These are phyloP conservation scores for Pseudonectria foliicola DNA, from an alignment of 2,329 filamentous ascomycete species.

Conservation along the genomic window DNA sequence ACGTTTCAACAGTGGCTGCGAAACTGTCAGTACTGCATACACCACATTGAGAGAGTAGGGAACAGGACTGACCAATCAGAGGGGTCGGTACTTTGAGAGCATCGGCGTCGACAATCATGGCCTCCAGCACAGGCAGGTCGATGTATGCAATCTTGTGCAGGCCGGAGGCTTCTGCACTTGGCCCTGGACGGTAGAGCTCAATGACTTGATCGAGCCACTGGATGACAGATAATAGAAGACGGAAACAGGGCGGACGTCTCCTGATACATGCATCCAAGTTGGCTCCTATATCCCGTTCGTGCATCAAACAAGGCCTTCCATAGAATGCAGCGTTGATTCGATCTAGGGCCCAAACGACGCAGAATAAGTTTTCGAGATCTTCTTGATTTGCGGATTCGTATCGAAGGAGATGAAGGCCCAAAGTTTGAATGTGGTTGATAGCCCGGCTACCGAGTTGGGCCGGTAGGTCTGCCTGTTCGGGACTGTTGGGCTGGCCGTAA, in stretches of 20 bases:
- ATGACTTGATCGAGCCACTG: constrained; percentile 52
- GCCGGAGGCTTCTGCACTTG: constrained; percentile 32
- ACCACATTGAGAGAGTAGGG: neutral
- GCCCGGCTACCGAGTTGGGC: constrained; percentile 47
- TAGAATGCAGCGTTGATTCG: constrained; percentile 53
- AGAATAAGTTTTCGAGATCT: constrained; percentile 45
- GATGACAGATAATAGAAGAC: constrained; percentile 48
- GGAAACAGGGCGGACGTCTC: constrained; percentile 47
- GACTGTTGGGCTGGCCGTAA: constrained; percentile 49
- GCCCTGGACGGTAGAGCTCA: constrained; percentile 50
- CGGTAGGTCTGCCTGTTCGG: constrained; percentile 48
- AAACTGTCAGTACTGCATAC: constrained; percentile 12
- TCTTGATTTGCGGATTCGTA: constrained; percentile 33
- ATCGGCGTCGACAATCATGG: constrained; percentile 48
- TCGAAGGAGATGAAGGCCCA: constrained; percentile 45
- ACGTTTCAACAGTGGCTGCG: constrained; percentile 51
- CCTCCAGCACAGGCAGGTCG: constrained; percentile 50
- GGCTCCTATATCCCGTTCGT: constrained; percentile 52
- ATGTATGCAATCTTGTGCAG: constrained; percentile 40
- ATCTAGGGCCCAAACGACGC: constrained; percentile 55
- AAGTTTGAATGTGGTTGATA: constrained; percentile 49
- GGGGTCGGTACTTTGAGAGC: constrained; percentile 42
- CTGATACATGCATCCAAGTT: constrained; percentile 44
- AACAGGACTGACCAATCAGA: constrained; percentile 37
- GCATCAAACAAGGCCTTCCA: constrained; percentile 51